Conservation (phyloP, 1,284 basidiomycete species). For the Trichosporon sp. region DNA sequence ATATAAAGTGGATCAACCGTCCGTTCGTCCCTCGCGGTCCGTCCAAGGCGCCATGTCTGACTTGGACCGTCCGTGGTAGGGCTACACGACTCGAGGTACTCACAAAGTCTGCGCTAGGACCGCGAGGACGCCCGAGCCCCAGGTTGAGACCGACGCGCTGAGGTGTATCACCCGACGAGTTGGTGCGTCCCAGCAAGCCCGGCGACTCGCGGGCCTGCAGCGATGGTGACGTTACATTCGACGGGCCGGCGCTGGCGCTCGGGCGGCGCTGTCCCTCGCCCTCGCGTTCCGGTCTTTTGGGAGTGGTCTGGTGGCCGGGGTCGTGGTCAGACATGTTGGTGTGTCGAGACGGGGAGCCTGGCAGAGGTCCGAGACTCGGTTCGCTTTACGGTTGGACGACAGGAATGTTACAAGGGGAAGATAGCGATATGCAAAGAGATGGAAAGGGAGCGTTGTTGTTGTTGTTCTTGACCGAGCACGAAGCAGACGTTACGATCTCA, state of each 20-base stretch:
- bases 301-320: neutral
- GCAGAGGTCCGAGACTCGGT: neutral
- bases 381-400: neutral
- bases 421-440: neutral
- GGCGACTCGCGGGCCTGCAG: neutral
- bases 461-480: neutral
- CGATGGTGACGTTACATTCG: neutral
- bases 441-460: neutral
- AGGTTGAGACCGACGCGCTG: neutral
- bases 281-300: neutral
- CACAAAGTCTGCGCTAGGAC: slow-evolving; percentile 9
- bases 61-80: neutral
- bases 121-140: slow-evolving; percentile 9
- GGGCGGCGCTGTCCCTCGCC: neutral
- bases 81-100: neutral
- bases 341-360: neutral
- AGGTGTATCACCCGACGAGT: neutral
- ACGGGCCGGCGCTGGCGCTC: neutral
- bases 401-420: neutral
- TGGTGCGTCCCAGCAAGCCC: neutral
- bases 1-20: neutral
- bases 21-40: neutral
- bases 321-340: neutral
- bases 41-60: neutral
- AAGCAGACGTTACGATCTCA: neutral